These are phyloP conservation scores for Entrophospora sp. DNA, from an alignment of 192 early-diverging fungal species.

Conservation along the genomic window DNA sequence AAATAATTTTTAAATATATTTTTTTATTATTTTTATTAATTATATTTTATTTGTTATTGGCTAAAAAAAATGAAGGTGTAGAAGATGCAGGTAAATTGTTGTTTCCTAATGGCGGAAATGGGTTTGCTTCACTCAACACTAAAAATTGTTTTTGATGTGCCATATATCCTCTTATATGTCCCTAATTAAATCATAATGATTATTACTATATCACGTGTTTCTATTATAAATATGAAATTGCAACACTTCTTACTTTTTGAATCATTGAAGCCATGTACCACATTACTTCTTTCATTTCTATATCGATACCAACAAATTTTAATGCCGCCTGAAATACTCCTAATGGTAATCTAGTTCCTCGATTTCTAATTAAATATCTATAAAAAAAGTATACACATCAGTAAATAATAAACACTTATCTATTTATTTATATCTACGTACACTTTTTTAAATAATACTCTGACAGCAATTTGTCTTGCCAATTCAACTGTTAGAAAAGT, in stretches of 20 bases:
- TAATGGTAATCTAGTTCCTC: conserved; percentile 40
- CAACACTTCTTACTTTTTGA: conserved; percentile 50
- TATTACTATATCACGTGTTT: no score
- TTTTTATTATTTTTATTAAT: no score
- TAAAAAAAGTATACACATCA: not conserved
- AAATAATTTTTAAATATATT: no score
- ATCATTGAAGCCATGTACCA: conserved; percentile 88
- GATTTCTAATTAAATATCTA: conserved; percentile 34
- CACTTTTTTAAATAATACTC: conserved; percentile 73
- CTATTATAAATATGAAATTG: not conserved
- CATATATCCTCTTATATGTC: conserved; percentile 81
- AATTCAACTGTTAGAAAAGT: conserved; percentile 79
- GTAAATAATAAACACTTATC: conserved; percentile 2
- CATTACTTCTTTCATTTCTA: conserved; percentile 67
- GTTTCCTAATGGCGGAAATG: conserved; percentile 71
- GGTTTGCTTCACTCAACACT: conserved; percentile 66
- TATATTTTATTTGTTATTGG: no score
- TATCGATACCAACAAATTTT: conserved; percentile 40
- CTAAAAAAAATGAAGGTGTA: no score
- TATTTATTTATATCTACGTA: conserved; percentile 31
- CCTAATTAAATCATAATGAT: conserved; percentile 31
- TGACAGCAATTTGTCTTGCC: conserved; percentile 57
- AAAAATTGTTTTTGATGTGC: conserved; percentile 67
- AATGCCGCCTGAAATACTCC: conserved; percentile 59
- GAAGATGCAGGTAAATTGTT: no score